phyloP scores from a whole-genome alignment of 129 eudicot species.

The Chrysanthemum lavandulifolium region DNA sequence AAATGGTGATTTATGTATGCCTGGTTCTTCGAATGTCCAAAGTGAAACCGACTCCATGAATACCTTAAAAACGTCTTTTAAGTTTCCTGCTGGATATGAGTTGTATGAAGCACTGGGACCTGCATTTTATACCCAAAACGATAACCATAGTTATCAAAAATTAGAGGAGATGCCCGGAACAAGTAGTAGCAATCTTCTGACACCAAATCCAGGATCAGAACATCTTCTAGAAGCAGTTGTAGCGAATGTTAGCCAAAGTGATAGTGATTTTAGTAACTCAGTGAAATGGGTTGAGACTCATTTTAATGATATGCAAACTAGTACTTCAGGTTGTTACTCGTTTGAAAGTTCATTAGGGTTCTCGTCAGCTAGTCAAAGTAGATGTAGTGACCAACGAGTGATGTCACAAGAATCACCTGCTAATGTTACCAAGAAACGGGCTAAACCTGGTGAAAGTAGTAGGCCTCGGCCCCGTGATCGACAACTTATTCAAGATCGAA shows the following conservation, averaged over 20 bases:
- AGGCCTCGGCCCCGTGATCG: slow-evolving; percentile 91
- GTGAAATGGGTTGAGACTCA: slow-evolving; percentile 42
- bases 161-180: slow-evolving; percentile 52
- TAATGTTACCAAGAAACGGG: slow-evolving; percentile 61
- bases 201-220: slow-evolving; percentile 48
- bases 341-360: slow-evolving; percentile 63
- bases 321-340: slow-evolving; percentile 58
- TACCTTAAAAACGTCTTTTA: slow-evolving; percentile 35
- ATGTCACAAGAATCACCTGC: slow-evolving; percentile 46
- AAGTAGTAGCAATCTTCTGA: slow-evolving; percentile 40
- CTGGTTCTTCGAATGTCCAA: slow-evolving; percentile 28
- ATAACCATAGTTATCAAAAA: slow-evolving; percentile 34
- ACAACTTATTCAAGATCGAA: slow-evolving; percentile 93
- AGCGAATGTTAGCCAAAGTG: slow-evolving; percentile 57
- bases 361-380: slow-evolving; percentile 69
- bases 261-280: slow-evolving; percentile 36
- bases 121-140: slow-evolving; percentile 41
- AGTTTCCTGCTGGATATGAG: slow-evolving; percentile 73
- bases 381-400: slow-evolving; percentile 59
- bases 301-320: slow-evolving; percentile 42
- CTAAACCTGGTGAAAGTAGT: slow-evolving; percentile 77
- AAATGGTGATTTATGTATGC: slow-evolving; percentile 17
- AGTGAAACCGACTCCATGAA: slow-evolving; percentile 33
- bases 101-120: slow-evolving; percentile 88
- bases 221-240: slow-evolving; percentile 92